Evolutionary conservation across 805 yeast genomes (phyloP), one percentile per base, ranked within the genome.

Genomic region (Pichia nanzhaoensis): DNA sequence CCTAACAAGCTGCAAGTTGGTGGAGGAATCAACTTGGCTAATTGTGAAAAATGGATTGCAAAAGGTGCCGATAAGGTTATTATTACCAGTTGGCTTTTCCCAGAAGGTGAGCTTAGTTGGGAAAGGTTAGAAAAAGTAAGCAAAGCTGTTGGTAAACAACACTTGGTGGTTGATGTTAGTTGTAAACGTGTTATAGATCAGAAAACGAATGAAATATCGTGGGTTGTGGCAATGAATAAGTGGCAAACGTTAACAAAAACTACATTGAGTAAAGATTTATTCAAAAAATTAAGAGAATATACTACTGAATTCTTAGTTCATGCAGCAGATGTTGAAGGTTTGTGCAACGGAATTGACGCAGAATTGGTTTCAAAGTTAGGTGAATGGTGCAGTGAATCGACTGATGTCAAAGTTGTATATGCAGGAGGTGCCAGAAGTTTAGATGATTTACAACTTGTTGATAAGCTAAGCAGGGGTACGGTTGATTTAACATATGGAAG

Each of bases 301-400:
- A 87, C 97, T 56, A 75, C 78, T 51, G 99, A 93, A 65, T 86
- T 91, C 58, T 67, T 93, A 44, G 82, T 93, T 16, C 99, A 93
- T 66, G 99, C 99, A 3, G 99, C 99, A 0, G 99, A 93, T 64
- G 98, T 93, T 3, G 99, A 93, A 65, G 99, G 99, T 0, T 70
- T 93, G 16, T 93, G 99, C 61, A 75, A 78, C 35, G 99, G 99
- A 1, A 85, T 93, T 30, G 99, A 93, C 58, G 80, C 81, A 58
- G 75, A 79, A 16, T 68, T 93, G 36, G 97, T 93, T 5, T 46
- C 48, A 22, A 74, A 74, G 45, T 67, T 93, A 34, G 88, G 88
- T 19, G 78, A 82, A 52, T 93, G 98, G 98, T 64, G 70, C 16
- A 9, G 19, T 18, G 78, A 80, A 50, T 34, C 24, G 18, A 7